Percentiles rank a stretch among this genome's conserved stretches.
These are phyloP conservation scores for Thelonectria rubi DNA, from an alignment of 2,329 filamentous ascomycete species.

Conservation along the genomic window DNA sequence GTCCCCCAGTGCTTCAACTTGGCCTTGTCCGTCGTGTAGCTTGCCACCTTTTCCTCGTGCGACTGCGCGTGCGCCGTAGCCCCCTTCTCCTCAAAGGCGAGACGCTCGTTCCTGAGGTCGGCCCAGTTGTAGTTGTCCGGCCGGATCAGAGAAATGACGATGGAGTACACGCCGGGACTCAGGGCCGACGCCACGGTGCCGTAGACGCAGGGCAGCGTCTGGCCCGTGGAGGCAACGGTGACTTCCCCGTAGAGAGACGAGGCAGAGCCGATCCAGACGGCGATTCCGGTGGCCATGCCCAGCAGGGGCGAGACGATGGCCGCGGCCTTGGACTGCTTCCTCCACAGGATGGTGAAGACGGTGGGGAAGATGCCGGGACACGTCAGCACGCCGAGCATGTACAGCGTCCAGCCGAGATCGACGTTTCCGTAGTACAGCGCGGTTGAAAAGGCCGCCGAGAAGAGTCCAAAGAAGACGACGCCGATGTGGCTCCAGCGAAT, in stretches of 20 bases:
- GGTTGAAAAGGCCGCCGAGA: slow-evolving; percentile 61
- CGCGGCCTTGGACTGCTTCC: slow-evolving; percentile 57
- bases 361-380: slow-evolving; percentile 64
- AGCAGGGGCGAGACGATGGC: slow-evolving; percentile 60
- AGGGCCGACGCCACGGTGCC: slow-evolving; percentile 60
- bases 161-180: slow-evolving; percentile 53
- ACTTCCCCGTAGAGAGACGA: slow-evolving; percentile 57
- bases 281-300: slow-evolving; percentile 60
- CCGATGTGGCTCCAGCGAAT: slow-evolving; percentile 63
- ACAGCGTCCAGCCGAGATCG: slow-evolving; percentile 63
- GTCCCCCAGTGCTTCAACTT: slow-evolving; percentile 56
- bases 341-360: slow-evolving; percentile 62
- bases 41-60: slow-evolving; percentile 38
- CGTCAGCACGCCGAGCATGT: slow-evolving; percentile 63
- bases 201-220: slow-evolving; percentile 60
- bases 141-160: slow-evolving; percentile 56
- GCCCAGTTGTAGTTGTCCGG: slow-evolving; percentile 54
- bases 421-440: slow-evolving; percentile 63
- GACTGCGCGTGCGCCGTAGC: slow-evolving; percentile 26
- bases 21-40: slow-evolving; percentile 45
- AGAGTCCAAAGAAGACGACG: slow-evolving; percentile 61
- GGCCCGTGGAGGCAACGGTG: slow-evolving; percentile 57
- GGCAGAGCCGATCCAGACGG: slow-evolving; percentile 61
- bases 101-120: slow-evolving; percentile 51
- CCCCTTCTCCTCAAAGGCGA: slow-evolving; percentile 48